Conservation (phyloP, 768 basidiomycete genomes). For the Hortiboletus flavorubellus region DNA sequence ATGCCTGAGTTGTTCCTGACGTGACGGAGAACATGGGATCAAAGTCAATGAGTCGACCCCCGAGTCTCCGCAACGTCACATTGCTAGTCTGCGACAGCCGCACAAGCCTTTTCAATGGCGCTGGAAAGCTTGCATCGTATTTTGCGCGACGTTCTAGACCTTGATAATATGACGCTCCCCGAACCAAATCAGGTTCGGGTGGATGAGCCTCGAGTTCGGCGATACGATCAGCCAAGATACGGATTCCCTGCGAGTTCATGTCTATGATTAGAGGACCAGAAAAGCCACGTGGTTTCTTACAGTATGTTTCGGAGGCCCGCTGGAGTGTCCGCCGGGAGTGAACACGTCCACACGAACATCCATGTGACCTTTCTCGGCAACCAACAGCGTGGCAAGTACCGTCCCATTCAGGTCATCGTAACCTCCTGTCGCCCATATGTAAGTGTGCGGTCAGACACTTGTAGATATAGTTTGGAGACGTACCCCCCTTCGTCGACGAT, state of each 20-base stretch:
- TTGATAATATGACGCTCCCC: constrained; percentile 26
- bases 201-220: constrained; percentile 47
- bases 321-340: constrained; percentile 54
- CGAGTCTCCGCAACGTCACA: constrained; percentile 17
- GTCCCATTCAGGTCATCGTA: constrained; percentile 28
- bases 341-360: constrained; percentile 41
- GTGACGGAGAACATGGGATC: constrained; percentile 17
- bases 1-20: constrained; percentile 28
- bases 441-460: not conserved
- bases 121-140: constrained; percentile 36
- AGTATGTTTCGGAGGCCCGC: constrained; percentile 51
- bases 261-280: not conserved
- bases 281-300: constrained; percentile 22
- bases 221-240: constrained; percentile 48
- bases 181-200: constrained; percentile 29
- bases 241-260: constrained; percentile 37
- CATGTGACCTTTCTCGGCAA: constrained; percentile 44
- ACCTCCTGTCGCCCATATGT: constrained; percentile 22
- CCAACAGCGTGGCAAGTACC: constrained; percentile 30
- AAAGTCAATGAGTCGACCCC: constrained; percentile 17
- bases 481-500: constrained; percentile 60
- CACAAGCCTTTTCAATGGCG: constrained; percentile 17
- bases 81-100: constrained; percentile 21
- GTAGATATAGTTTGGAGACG: not conserved
- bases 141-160: constrained; percentile 41